Base-by-base conservation (phyloP, 2,329 filamentous ascomycete genomes). In the Pestalotiopsis sp. region DNA sequence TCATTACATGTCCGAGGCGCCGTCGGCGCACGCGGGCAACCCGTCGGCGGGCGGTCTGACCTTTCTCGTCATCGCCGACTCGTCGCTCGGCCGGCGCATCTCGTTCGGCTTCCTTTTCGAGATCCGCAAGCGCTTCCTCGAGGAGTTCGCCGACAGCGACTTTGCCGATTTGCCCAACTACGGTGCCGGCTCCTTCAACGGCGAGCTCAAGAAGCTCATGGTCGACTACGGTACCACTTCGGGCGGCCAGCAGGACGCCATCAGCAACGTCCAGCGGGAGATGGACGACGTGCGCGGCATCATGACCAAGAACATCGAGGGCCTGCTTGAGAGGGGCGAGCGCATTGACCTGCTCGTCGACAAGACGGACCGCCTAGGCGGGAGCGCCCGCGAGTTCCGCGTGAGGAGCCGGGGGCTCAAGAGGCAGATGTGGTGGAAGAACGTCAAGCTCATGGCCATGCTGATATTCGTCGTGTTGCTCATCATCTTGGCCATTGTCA, bases 361-460 rank as follows among this genome's bases (percentile, higher is more conserved):
- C 80, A 98, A 99, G 89, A 99, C 97, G 63, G 95, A 98, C 79
- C 87, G 94, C 58, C 81, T 99, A 52, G 96, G 95, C 14, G 93
- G 93, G 36, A 96, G 90, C 79, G 94, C 96, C 66, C 87, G 91
- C 75, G 96, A 99, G 79, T 99, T 99, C 78, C 86, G 96, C 66
- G 91, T 98, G 20, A 87, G 95, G 73, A 97, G 93, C 79, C 86
- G 94, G 31, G 94, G 94, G 1, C 81, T 99, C 75, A 93, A 96
- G 83, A 88, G 97, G 77, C 88, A 92, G 81, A 98, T 99, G 96
- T 99, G 96, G 96, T 98, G 95, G 95, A 98, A 98, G 90, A 98
- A 99, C 80, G 88, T 97, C 60, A 97, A 97, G 84, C 82, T 99
- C 74, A 97, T 98, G 94, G 91, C 89, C 6, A 80, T 99, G 74